Evolutionary conservation across 352 stramenopile species (phyloP), one percentile per base, ranked within the genome.

Genomic region (Achlya hypogyna): DNA sequence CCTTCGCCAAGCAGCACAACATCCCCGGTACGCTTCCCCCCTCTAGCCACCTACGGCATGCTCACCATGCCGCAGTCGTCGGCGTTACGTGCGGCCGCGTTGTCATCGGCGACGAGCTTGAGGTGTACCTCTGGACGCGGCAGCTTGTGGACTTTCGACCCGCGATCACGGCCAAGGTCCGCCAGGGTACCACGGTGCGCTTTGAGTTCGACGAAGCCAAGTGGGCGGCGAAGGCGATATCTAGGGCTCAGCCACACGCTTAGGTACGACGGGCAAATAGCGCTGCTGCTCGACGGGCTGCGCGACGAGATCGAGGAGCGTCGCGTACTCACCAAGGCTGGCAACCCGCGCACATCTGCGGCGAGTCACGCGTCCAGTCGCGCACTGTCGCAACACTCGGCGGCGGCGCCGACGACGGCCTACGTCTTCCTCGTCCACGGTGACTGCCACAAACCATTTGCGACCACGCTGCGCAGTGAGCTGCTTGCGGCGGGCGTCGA

Each of bases 111-210:
- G 85, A 93, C 34, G 85, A 93, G 63, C 72, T 93, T 0, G 81
- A 93, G 35, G 83, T 93, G 52, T 93, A 92, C 52, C 65, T 94
- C n/a, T 94, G 82, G 81, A 94, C 85, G 14, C 82, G 85, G 2
- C 85, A 94, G 63, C 79, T 91, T 6, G 83, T 94, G 23, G 82
- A 92, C 58, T 94, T 94, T 47, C 73, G 82, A 0, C 68, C 78
- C 0, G 78, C 81, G 0, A 66, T 88, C 5, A 67, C 22, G 40
- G 69, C 43, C 56, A 77, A 22, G 70, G 42, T 16, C 18, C 69
- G 10, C 52, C 66, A 4, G 34, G 65, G 2, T 47, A 71, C 69
- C 56, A 51, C 45, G 22, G 43, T 72, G 20, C 40, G 35, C 1
- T 73, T 73, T 18, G 69, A 70, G 35, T 84, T 85, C 66, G 77